Base-by-base conservation (phyloP, 2,329 filamentous ascomycete genomes). In the Monosporascus sp. region DNA sequence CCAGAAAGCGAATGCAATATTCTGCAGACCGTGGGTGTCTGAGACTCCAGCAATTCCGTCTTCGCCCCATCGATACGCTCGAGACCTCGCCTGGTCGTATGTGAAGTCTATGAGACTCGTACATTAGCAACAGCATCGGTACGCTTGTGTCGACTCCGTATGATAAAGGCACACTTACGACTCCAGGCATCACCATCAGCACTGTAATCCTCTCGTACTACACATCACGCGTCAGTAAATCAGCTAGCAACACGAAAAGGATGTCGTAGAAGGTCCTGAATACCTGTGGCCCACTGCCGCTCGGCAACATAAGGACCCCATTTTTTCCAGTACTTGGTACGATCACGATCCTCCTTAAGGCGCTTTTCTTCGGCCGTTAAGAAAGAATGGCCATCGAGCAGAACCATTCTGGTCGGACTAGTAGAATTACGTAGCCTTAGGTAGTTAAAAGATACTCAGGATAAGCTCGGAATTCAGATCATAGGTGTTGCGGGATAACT, bases 1-100 rank as follows among this genome's bases (percentile, higher is more conserved):
- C 93, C 93, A 97, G 71, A 97, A 97, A 50, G 91, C 85, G 77
- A 97, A 97, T 3, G 89, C 90, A 71, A 97, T 88, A 71, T 97
- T 96, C 73, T 96, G 89, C 52, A 88, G 76, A 56, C 91, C 91
- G 69, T 97, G 93, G 17, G 90, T 91, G 70, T 97, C 92, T 59
- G 74, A 96, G 27, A 97, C 91, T 68, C 93, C 93, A 53, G 93
- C 91, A 73, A 97, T 97, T 59, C 93, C 93, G 69, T 97, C 93
- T 69, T 97, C 93, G 57, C 93, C 93, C 93, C 93, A 97, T 66
- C 93, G 84, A 71, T 92, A 97, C 57, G 91, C 84, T 72, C 93
- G 85, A 56, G 89, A 92, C 64, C 91, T 84, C 52, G 94, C 89
- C 73, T 96, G 87, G 57, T 97, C 91, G 74, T 97, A 91, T 27